Base-by-base conservation (phyloP, 164 flowering plant species). In the Warburgia ugandensis region DNA sequence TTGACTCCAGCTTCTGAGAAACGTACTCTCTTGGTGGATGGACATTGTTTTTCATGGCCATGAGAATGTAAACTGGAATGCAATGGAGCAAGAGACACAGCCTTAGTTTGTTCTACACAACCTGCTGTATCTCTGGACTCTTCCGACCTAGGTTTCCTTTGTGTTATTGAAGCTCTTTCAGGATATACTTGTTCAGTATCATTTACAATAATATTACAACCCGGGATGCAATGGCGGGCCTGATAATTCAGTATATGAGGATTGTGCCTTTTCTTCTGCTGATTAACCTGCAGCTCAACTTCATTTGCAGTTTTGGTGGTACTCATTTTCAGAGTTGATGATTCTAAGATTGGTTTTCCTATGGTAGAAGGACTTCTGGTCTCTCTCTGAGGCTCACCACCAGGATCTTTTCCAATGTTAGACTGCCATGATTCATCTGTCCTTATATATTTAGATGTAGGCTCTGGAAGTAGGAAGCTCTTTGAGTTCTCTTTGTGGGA, bases 11-110 rank as follows among this genome's bases (percentile, higher is more conserved):
- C 39, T 44, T 81, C 85, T 25, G 68, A 47, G 48, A 89, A 89
- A 48, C 61, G 77, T 54, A 89, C 89, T 58, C 71, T 67, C 67
- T 89, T 89, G 52, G 53, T 63, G 29, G 41, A 16, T 40, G 65
- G 58, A 56, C 46, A 62, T 46, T 56, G 55, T 36, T 35, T 57
- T 27, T 31, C 50, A 54, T 3, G 51, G 36, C 60, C 47, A 55
- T 56, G 33, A 20, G 37, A 31, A 44, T 40, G 31, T 29, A 33
- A 51, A 35, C 52, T 63, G 33, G 63, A 39, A 17, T 40, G 22
- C 47, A 33, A 19, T 42, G 13, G 36, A 40, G 52, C 7, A 43
- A 29, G 28, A 20, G 47, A 23, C 46, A 17, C 7, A 55, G n/a
- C 22, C 14, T 43, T 54, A 30, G 40, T 44, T 54, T 43, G 56